Evolutionary conservation across 2,329 filamentous ascomycete species (phyloP), one percentile per base, ranked within the genome.

Genomic region (Pseudogymnoascus sp.): DNA sequence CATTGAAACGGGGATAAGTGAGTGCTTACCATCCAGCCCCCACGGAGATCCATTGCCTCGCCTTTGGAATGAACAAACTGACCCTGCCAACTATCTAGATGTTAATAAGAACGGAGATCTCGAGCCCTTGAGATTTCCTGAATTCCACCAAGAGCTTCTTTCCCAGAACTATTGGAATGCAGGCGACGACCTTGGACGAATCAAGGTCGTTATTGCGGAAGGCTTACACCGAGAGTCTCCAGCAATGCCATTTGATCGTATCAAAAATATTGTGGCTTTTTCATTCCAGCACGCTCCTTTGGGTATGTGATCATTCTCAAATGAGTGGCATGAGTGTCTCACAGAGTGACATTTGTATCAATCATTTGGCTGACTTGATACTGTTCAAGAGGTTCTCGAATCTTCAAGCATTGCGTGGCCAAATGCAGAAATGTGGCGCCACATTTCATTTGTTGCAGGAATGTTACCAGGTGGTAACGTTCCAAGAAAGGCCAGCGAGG

Each of bases 201-300:
- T 96, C 76, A 91, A 88, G 72, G 75, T 96, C 26, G 74, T 92
- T 62, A 82, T 96, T 64, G 86, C 88, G 59, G 90, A 93, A 71
- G 87, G 89, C 0, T 86, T 91, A 64, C 78, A 81, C 8, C 78
- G 85, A 39, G 79, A 82, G 65, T 83, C 77, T 1, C 63, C 76
- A 0, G 76, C 77, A 1, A 75, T 77, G 45, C 82, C 84, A 0
- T 84, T 89, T 67, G 86, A 90, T 69, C 79, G 85, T 42, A 78
- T 89, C 66, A 89, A 87, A 71, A 90, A 93, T 69, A 75, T 91
- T 51, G 83, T 92, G 23, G 83, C 83, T 12, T 95, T 96, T 74
- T 87, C 91, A 0, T 96, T 96, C 70, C 90, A 95, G 71, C 90
- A 95, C 77, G 91, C 89, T 36, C 91, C 91, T 0, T 76, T 89